A percentile compares a stretch with the other conserved stretches of the same genome.
These are phyloP conservation scores for Aspergillus unguis DNA, from an alignment of 2,329 filamentous ascomycete genomes.

Conservation along the genomic window DNA sequence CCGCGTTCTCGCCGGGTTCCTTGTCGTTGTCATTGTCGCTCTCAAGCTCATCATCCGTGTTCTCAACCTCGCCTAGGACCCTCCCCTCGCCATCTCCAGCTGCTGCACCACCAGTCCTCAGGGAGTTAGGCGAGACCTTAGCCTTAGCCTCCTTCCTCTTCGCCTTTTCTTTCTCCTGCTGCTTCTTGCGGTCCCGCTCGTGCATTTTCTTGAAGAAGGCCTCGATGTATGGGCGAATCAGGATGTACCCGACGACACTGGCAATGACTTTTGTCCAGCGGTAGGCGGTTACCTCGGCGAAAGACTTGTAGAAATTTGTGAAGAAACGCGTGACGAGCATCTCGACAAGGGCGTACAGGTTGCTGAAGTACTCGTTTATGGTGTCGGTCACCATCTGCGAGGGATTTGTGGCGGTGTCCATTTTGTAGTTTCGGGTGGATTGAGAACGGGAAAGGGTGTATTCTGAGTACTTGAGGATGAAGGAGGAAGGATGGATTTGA, in stretches of 20 bases:
- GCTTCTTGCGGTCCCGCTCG: conserved; percentile 31
- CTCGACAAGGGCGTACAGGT: conserved; percentile 27
- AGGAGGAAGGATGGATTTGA: not conserved
- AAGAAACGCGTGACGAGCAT: conserved; percentile 29
- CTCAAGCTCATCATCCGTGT: conserved; percentile 46
- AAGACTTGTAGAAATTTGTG: conserved; percentile 42
- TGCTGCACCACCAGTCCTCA: conserved; percentile 56
- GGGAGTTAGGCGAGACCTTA: conserved; percentile 62
- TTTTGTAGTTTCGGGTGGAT: not conserved
- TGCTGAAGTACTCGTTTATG: conserved; percentile 30
- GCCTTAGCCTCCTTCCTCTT: conserved; percentile 47
- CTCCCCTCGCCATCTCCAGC: conserved; percentile 49
- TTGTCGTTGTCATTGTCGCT: conserved; percentile 28
- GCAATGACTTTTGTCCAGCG: conserved; percentile 65
- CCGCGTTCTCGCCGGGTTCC: conserved; percentile 25
- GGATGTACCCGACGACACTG: conserved; percentile 68
- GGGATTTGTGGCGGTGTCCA: conserved; percentile 15
- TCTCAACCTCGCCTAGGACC: conserved; percentile 37
- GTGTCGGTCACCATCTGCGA: conserved; percentile 25
- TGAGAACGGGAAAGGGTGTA: not conserved
- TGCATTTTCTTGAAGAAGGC: conserved; percentile 61
- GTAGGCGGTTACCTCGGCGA: conserved; percentile 42
- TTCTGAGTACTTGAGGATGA: not conserved
- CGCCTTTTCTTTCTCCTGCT: conserved; percentile 61
- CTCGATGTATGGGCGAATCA: conserved; percentile 71